A percentile compares a stretch with the other conserved stretches of the same genome.
Conservation (phyloP, 2,329 filamentous ascomycete genomes). For the Davidsoniella virescens region DNA sequence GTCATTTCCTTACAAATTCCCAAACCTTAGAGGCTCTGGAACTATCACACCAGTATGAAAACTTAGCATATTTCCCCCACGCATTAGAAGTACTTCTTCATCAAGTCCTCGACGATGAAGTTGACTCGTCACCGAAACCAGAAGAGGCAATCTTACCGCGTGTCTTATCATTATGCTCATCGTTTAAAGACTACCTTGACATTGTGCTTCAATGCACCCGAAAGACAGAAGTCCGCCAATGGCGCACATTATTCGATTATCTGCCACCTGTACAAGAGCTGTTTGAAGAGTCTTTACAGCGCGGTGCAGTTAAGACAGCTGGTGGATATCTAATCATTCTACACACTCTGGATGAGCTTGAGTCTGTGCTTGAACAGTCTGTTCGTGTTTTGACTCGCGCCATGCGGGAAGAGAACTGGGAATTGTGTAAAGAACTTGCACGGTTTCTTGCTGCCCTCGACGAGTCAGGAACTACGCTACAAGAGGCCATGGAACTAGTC, state of each 20-base stretch:
- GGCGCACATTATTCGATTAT: conserved; percentile 84
- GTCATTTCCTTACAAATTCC: conserved; percentile 58
- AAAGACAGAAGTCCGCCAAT: conserved; percentile 89
- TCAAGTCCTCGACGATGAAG: conserved; percentile 85
- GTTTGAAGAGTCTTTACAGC: conserved; percentile 79
- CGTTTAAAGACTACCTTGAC: conserved; percentile 74
- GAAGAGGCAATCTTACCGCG: conserved; percentile 49
- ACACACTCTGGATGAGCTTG: conserved; percentile 62
- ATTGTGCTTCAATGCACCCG: conserved; percentile 93
- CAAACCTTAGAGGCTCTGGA: conserved; percentile 67
- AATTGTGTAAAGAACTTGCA: conserved; percentile 85
- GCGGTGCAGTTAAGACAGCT: conserved; percentile 81
- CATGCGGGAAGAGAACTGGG: conserved; percentile 78
- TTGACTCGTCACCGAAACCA: conserved; percentile 51
- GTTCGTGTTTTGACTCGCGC: conserved; percentile 68
- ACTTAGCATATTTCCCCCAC: conserved; percentile 82
- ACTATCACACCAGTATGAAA: conserved; percentile 69
- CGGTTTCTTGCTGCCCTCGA: conserved; percentile 91
- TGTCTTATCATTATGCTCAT: conserved; percentile 48
- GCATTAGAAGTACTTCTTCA: conserved; percentile 85
- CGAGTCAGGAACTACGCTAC: conserved; percentile 63
- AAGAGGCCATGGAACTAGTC: conserved; percentile 51
- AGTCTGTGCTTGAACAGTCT: conserved; percentile 56
- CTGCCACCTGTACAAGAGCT: conserved; percentile 79
- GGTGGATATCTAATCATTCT: conserved; percentile 92